Evolutionary conservation across 1,284 basidiomycete species (phyloP), one percentile per base, ranked within the genome.

Genomic region (Sanguinoderma infundibulare): DNA sequence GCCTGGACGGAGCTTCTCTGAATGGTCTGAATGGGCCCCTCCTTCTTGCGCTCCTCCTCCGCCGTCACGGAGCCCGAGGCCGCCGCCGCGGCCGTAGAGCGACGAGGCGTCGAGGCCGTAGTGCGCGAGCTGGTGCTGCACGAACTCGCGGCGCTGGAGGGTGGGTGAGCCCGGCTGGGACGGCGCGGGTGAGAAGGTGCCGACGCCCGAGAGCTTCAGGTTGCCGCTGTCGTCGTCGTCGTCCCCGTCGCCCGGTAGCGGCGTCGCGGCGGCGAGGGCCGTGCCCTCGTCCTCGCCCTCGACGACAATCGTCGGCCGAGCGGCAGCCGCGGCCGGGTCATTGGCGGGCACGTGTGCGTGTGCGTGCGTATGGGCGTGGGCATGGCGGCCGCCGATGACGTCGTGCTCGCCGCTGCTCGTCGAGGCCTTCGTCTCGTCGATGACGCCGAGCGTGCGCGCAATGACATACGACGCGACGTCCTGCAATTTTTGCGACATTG

Each of bases 381-480:
- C 62, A 20, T 56, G 51, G 55, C 30, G 30, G 34, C 14, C 34
- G 34, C n/a, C n/a, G n/a, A n/a, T n/a, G 42, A 44, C 42, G 24
- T n/a, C 34, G 28, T 52, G 63, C 52, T 64, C 53, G 55, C 64
- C 66, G 53, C 87, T 87, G 72, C 80, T 85, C 24, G 88, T 90
- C 24, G 87, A 87, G 0, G 88, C 87, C 71, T 86, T 86, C 59
- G 86, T 84, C 62, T 84, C 82, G 73, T 91, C 89, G 64, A 90
- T 82, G 61, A 92, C 83, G 30, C 91, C 91, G 49, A 93, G 81
- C 5, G 90, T 92, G 61, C 91, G 87, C n/a, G 89, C 91, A 69
- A 93, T 89, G 57, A 86, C 84, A 68, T 93, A 93, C n/a, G 91
- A 90, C 7, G 85, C 80, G 57, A 93, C 85, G 72, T 93, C 91